Conservation (phyloP, 2,329 filamentous ascomycete genomes). For the Colletotrichum paranaense region DNA sequence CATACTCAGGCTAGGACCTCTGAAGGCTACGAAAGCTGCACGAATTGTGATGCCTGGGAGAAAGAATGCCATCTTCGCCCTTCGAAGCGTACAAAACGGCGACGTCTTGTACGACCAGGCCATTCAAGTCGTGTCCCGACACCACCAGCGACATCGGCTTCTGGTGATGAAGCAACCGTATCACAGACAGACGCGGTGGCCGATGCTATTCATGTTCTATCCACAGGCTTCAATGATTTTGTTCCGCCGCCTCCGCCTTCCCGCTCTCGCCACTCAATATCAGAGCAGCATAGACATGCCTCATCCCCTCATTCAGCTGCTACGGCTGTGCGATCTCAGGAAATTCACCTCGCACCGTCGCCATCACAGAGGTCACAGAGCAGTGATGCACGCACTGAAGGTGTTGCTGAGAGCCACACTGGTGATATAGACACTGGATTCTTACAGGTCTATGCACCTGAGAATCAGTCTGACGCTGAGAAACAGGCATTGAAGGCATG, state of each 20-base stretch:
- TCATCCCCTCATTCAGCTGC: background rate
- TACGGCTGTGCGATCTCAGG: background rate
- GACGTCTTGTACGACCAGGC: background rate
- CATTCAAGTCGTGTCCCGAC: background rate
- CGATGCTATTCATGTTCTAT: background rate
- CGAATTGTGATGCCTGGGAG: constrained; percentile 42
- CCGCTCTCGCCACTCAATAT: background rate
- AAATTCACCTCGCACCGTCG: background rate
- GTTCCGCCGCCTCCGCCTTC: background rate
- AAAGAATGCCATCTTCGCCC: constrained; percentile 44
- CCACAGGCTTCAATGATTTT: background rate
- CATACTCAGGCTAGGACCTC: constrained; percentile 34
- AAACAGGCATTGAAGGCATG: constrained; percentile 44
- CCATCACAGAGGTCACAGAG: constrained; percentile 22
- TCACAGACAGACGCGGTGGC: background rate
- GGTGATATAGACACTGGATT: constrained; percentile 49
- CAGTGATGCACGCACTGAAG: constrained; percentile 34
- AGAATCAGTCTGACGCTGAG: constrained; percentile 45
- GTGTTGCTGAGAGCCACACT: constrained; percentile 40
- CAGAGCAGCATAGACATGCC: background rate
- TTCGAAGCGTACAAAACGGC: constrained; percentile 43
- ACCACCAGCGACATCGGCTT: constrained; percentile 13
- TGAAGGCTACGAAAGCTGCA: constrained; percentile 41
- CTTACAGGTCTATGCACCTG: constrained; percentile 47
- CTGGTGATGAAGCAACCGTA: background rate